A percentile compares a stretch with the other conserved stretches of the same genome.
Conservation (phyloP, 2,329 filamentous ascomycete species). For the Talaromyces sp. region DNA sequence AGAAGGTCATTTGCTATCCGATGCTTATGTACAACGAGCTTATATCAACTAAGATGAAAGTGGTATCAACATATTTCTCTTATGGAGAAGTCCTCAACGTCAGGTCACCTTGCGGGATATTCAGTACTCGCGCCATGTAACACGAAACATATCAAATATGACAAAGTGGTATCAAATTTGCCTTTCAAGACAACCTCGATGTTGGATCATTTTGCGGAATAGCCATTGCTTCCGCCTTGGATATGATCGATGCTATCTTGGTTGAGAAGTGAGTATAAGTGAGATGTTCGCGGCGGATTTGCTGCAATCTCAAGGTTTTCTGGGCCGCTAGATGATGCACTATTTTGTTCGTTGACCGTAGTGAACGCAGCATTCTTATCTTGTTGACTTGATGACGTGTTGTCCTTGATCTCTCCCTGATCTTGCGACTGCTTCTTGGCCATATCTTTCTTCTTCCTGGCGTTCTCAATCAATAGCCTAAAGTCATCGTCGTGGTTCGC, state of each 20-base stretch:
- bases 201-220: neutral
- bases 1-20: neutral
- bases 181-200: neutral
- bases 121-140: neutral
- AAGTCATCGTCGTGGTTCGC: constrained; percentile 71
- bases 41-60: neutral
- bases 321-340: neutral
- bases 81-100: neutral
- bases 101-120: neutral
- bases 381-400: neutral
- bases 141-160: neutral
- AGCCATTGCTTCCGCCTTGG: neutral
- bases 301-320: neutral
- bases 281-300: neutral
- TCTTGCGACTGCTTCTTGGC: constrained; percentile 13
- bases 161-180: neutral
- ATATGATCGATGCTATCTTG: neutral
- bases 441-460: constrained; percentile 53
- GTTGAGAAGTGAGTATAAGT: neutral
- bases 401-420: neutral
- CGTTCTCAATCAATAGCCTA: constrained; percentile 72
- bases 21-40: neutral
- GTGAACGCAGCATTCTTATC: neutral
- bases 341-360: neutral
- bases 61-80: neutral